Conservation (phyloP, 164 flowering plant species). For the Aristolochia californica region DNA sequence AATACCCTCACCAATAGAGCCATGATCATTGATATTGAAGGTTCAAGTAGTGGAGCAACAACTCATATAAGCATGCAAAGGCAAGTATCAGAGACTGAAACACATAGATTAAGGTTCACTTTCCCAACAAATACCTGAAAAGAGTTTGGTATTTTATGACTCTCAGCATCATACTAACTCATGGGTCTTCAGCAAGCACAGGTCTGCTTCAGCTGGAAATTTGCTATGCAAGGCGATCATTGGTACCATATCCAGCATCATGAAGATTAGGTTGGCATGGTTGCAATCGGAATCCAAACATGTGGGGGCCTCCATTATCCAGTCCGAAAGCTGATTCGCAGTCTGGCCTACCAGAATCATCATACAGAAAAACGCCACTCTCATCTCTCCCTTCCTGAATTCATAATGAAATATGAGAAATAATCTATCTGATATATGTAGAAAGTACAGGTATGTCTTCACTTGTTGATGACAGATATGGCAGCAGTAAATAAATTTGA, state of each 20-base stretch:
- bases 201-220: neutral
- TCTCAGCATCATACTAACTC: too few relatives aligned
- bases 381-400: slow-evolving; percentile 26
- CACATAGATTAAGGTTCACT: too few relatives aligned
- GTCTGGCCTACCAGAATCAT: slow-evolving; percentile 19
- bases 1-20: too few relatives aligned
- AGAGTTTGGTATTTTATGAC: too few relatives aligned
- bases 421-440: too few relatives aligned
- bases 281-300: slow-evolving; percentile 26
- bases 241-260: slow-evolving; percentile 15
- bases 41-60: neutral
- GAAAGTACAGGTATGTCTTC: neutral
- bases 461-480: too few relatives aligned
- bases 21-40: too few relatives aligned
- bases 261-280: slow-evolving; percentile 25
- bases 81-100: too few relatives aligned
- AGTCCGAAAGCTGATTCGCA: slow-evolving; percentile 22
- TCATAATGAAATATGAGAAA: too few relatives aligned
- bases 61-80: too few relatives aligned
- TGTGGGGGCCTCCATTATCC: slow-evolving; percentile 27
- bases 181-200: too few relatives aligned
- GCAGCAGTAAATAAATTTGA: neutral
- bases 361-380: slow-evolving; percentile 23
- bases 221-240: slow-evolving; percentile 26
- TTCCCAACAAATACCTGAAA: too few relatives aligned